Evolutionary conservation across 371 early-diverging fungal genomes (phyloP).

Genomic region (Nosema granulosis): DNA sequence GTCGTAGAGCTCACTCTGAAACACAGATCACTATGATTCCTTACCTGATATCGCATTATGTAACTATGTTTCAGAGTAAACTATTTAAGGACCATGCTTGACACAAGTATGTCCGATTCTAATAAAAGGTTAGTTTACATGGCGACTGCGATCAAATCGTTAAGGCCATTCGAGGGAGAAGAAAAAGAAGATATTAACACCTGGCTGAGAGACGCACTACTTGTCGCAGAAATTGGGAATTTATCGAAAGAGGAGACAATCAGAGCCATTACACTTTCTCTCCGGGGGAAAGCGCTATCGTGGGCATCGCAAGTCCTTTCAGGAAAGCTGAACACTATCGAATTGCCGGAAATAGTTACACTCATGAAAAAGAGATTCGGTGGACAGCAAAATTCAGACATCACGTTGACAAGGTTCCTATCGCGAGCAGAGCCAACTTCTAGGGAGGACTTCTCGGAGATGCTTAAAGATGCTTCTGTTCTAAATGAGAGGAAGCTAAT

Average conservation of each 20-base stretch:
- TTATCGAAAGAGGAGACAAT: neutral
- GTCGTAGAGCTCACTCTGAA: too few relatives aligned
- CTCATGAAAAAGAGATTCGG: neutral
- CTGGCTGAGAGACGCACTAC: neutral
- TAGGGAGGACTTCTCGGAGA: neutral
- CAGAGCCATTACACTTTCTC: neutral
- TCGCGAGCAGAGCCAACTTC: neutral
- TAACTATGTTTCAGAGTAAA: too few relatives aligned
- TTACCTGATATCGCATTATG: too few relatives aligned
- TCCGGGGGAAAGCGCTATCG: neutral
- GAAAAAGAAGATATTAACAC: neutral
- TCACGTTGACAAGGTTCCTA: neutral
- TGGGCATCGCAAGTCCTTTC: neutral
- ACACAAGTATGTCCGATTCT: too few relatives aligned
- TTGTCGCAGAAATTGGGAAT: neutral
- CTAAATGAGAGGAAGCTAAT: neutral
- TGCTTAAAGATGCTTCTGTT: neutral
- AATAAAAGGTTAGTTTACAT: too few relatives aligned
- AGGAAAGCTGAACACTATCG: too few relatives aligned
- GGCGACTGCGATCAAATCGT: neutral
- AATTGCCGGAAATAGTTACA: too few relatives aligned
- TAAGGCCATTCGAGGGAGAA: neutral
- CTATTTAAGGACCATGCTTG: too few relatives aligned
- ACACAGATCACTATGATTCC: too few relatives aligned
- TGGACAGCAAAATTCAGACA: neutral